Evolutionary conservation across 805 yeast genomes (phyloP), one percentile per base, ranked within the genome.

Genomic region (Priceomyces melissophilus): DNA sequence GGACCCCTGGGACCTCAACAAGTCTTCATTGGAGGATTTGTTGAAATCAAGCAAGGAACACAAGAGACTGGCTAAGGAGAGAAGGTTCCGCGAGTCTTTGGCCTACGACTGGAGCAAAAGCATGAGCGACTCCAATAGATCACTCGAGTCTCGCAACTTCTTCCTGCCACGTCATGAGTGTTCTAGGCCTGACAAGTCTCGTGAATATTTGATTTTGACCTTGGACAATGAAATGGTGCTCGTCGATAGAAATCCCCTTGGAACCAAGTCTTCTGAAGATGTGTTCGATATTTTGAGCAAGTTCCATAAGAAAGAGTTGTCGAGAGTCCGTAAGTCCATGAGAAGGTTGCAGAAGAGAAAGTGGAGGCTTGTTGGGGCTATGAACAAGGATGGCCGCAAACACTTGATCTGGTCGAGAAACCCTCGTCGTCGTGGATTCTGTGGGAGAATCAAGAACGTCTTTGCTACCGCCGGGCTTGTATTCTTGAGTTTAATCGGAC

Each of bases 311-410:
- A 30, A 42, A 1, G 66, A 69, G 10, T 61, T 73, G 32, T 65
- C 60, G 16, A 37, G 47, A 11, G 63, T 65, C 23, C 54, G 67
- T 35, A 60, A 61, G 13, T 43, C 51, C 6, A 58, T 81, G 7
- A 67, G 63, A 36, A 67, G 58, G 43, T 60, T 80, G 32, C 75
- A 77, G 40, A 59, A 55, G 16, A 54, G 58, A 15, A 68, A 68
- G 10, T 82, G 84, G 84, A 67, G 60, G 41, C 63, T 81, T n/a
- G 61, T 79, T 27, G 86, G 81, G 3, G 71, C 78, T 20, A 32
- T 42, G 27, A 45, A 41, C 25, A 41, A 40, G 8, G 36, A 42
- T 23, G 45, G 41, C 15, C 40, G 40, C 26, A 48, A 50, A 30
- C 45, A 46, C 34, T 47, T 52, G 25, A 41, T 52, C 11, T 43